Base-by-base conservation (phyloP, 257 asterid genomes). In the Plantago major region DNA sequence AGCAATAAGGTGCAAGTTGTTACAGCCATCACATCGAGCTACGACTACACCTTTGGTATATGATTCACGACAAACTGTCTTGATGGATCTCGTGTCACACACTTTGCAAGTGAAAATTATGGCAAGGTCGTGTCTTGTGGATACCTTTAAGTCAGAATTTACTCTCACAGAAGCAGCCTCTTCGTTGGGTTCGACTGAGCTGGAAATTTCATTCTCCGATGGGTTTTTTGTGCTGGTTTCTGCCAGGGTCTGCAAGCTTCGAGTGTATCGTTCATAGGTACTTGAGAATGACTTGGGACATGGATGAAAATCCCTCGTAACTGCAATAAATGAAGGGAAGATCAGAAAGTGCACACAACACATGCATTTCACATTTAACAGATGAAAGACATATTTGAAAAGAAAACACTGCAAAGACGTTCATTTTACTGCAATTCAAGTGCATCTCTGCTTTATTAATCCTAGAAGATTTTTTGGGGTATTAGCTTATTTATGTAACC, bases 31-130 rank as follows among this genome's bases (percentile, higher is more conserved):
- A 37, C 98, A 91, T 61, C 87, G 76, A 45, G 91, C 93, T 62
- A 88, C 84, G 43, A 91, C 98, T 10, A 91, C 82, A 3, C 96
- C 95, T 63, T 91, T 84, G 40, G 86, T 88, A 19, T 91, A 86
- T 6, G 96, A 91, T 54, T 79, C 95, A 0, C 88, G 88, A 61
- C 90, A 86, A 16, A 75, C 76, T 40, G 87, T 79, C 82, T 88
- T 91, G 42, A 88, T 62, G 51, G 87, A 79, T 64, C 98, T 80
- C 12, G 93, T 78, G 3, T 86, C 83, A 66, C 96, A 91, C 11
- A 81, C 90, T 55, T 52, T 78, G 86, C 97, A 88, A 0, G 96
- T 88, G 79, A 86, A 86, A 42, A 86, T 38, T 93, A 91, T 84
- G 38, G 79, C 85, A 38, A 81, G 84, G 67, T 88, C 90, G 47